Evolutionary conservation across 2,329 filamentous ascomycete species (phyloP).

Genomic region (Exophiala xenobiotica): DNA sequence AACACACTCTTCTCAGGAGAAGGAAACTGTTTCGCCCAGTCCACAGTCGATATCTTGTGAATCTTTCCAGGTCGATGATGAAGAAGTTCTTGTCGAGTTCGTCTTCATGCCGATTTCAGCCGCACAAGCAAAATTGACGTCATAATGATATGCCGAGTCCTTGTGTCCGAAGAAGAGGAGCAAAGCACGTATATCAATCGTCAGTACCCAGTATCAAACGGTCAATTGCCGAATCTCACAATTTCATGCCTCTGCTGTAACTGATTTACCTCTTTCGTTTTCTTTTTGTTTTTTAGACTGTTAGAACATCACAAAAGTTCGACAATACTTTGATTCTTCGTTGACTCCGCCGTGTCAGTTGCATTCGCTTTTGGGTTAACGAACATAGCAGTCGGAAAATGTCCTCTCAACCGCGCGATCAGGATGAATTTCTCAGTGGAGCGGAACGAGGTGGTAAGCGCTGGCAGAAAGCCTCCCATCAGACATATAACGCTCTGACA

Average conservation of each 20-base stretch:
- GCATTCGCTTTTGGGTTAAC: no score
- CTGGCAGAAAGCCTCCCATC: not conserved
- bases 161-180: not conserved
- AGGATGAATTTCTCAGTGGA: not conserved
- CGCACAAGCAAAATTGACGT: not conserved
- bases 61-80: no score
- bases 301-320: not conserved
- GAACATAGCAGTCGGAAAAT: not conserved
- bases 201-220: not conserved
- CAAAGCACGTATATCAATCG: no score
- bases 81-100: no score
- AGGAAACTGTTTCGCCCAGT: no score
- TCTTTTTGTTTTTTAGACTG: not conserved
- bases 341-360: not conserved
- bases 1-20: no score
- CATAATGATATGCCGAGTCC: not conserved
- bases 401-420: not conserved
- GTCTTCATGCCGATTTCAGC: no score
- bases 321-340: no score
- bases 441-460: not conserved
- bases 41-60: no score
- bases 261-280: not conserved
- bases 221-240: not conserved
- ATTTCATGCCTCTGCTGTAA: not conserved
- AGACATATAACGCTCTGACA: no score